phyloP scores from a whole-genome alignment of 1,139 yeast species.

The Kodamaea anthophila region DNA sequence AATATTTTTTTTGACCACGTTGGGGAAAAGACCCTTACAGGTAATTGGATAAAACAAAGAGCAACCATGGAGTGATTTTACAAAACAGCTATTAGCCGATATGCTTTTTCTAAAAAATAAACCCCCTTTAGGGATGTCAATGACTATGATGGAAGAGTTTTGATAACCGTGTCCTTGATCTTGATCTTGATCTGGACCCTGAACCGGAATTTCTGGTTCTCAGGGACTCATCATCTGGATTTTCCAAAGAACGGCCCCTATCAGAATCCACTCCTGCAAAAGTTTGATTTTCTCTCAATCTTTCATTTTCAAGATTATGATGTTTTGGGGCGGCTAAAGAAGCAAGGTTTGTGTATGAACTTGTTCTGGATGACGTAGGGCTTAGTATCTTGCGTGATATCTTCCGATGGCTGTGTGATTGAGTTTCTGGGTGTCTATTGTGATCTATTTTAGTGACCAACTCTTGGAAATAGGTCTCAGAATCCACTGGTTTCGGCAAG shows the following conservation, averaged over 20 bases:
- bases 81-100: no score
- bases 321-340: conserved; percentile 6
- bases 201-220: conserved; percentile 5
- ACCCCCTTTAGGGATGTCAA: no score
- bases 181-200: conserved; percentile 10
- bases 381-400: conserved; percentile 12
- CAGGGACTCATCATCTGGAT: conserved; percentile 1
- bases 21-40: no score
- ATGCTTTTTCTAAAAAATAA: no score
- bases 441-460: conserved; percentile 22
- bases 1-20: no score
- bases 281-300: conserved; percentile 5
- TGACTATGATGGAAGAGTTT: conserved; percentile 16
- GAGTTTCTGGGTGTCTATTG: not conserved
- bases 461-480: conserved; percentile 26
- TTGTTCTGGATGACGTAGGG: conserved; percentile 17
- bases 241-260: conserved; percentile 10
- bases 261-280: conserved; percentile 8
- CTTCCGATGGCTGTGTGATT: conserved; percentile 4
- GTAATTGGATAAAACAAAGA: no score
- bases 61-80: no score
- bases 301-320: conserved; percentile 4
- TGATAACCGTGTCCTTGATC: conserved; percentile 16
- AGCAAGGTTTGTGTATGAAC: conserved; percentile 14
- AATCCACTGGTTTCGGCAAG: conserved; percentile 20